Evolutionary conservation across 192 early-diverging fungal species (phyloP).

Genomic region (Backusella morwellensis): DNA sequence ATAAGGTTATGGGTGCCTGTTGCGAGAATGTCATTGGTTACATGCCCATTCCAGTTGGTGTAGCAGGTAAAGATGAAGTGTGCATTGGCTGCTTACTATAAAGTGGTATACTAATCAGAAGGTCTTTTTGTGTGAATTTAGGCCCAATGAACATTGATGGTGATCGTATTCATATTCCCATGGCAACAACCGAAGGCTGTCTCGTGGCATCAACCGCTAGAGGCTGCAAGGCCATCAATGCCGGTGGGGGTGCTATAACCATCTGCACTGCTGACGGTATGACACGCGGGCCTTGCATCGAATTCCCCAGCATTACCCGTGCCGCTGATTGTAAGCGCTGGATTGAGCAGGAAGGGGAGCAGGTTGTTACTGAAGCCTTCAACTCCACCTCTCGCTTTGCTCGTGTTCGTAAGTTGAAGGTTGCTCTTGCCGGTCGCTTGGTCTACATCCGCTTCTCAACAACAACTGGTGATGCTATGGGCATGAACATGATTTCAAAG

Average conservation of each 20-base stretch:
- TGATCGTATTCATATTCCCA: conserved; percentile 80
- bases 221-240: conserved; percentile 93
- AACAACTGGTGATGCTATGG: conserved; percentile 95
- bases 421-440: conserved; percentile 77
- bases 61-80: conserved; percentile 55
- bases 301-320: conserved; percentile 68
- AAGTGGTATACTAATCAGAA: not conserved
- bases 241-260: conserved; percentile 81
- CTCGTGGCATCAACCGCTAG: conserved; percentile 89
- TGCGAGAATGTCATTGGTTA: conserved; percentile 97
- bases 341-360: conserved; percentile 67
- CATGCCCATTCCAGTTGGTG: conserved; percentile 88
- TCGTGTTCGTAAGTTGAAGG: conserved; percentile 76
- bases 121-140: not conserved
- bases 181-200: conserved; percentile 95
- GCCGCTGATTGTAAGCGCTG: conserved; percentile 71
- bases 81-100: too few species aligned
- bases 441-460: conserved; percentile 89
- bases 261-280: conserved; percentile 81
- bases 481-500: conserved; percentile 99
- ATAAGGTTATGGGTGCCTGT: conserved; percentile 86
- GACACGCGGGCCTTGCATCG: conserved; percentile 91
- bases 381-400: conserved; percentile 90
- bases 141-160: conserved; percentile 82
- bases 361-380: conserved; percentile 71